Evolutionary conservation across 345 rosid species (phyloP).

Genomic region (Cardiospermum halicacabum): DNA sequence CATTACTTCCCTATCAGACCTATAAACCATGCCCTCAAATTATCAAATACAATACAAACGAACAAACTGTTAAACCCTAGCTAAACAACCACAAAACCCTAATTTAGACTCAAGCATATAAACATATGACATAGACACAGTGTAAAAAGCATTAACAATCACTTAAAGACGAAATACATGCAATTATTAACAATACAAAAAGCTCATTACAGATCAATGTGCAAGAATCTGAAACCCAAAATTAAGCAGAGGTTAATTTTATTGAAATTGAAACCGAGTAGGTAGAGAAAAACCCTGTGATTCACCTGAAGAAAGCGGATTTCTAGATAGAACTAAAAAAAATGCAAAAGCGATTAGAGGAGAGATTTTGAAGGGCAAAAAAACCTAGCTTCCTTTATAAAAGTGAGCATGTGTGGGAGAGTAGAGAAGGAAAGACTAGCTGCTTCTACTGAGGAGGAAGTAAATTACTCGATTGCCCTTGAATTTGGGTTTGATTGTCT

Average conservation of each 20-base stretch:
- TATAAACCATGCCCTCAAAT: no score
- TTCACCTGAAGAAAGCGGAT: slow-evolving; percentile 32
- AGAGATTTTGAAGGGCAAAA: not conserved
- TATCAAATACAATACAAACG: not conserved
- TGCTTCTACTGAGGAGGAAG: slow-evolving; percentile 19
- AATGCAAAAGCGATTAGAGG: not conserved
- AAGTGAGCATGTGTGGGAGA: no score
- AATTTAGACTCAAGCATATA: not conserved
- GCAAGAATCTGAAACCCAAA: not conserved
- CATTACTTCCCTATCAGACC: not conserved
- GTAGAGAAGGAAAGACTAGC: slow-evolving; percentile 3
- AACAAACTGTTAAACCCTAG: slow-evolving; percentile 24
- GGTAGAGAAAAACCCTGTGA: slow-evolving; percentile 19
- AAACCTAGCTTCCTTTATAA: slow-evolving; percentile 19
- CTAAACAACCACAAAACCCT: slow-evolving; percentile 12
- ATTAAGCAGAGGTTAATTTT: not conserved
- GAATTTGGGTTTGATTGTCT: not conserved
- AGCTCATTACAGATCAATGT: not conserved
- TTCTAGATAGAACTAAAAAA: not conserved
- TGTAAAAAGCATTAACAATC: not conserved
- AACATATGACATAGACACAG: not conserved
- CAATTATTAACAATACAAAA: not conserved
- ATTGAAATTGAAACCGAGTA: not conserved
- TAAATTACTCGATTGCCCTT: slow-evolving; percentile 10
- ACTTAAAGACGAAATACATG: not conserved